Evolutionary conservation across 805 yeast genomes (phyloP), one percentile per base, ranked within the genome.

Genomic region (Wickerhamomyces sydowiorum): DNA sequence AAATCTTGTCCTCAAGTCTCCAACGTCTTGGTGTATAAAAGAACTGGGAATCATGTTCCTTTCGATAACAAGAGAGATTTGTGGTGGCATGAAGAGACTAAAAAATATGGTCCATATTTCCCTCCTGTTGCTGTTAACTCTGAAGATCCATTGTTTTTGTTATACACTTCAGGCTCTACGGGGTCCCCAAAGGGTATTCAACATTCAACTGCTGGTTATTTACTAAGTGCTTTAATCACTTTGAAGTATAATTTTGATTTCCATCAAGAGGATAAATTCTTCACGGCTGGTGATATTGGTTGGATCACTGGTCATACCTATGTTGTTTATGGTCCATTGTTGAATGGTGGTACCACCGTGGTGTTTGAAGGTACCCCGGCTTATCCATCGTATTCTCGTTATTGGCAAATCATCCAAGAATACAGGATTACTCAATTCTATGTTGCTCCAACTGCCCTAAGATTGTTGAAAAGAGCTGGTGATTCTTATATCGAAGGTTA

Each of bases 291-390:
- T 60, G 95, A 86, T 66, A 83, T 86, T 41, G 95, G 95, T 56
- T 86, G 95, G 95, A 83, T 86, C 56, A 86, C 95, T 7, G 95
- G 95, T 44, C 95, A 86, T 66, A 75, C 93, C 10, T 86, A 86
- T 56, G 89, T 80, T 17, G 76, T 85, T 38, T 86, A 86, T 60
- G 95, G 95, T 43, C 95, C 95, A 30, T 70, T 86, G 59, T 62
- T 75, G 24, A 71, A 75, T 52, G 95, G 95, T 60, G 80, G 84
- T 43, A 80, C 95, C 25, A 79, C 93, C 18, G 75, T 86, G 36
- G 84, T 86, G 28, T 86, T 83, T 59, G 95, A 86, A 69, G 90
- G 91, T 51, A 86, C 95, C 13, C 95, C 95, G 31, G 86, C 89
- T 20, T 85, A 82, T 62, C 95, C 95, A 49, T 78, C 78, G 56